Conservation (phyloP, 139 green algal genomes). For the Asterochloris sp. region DNA sequence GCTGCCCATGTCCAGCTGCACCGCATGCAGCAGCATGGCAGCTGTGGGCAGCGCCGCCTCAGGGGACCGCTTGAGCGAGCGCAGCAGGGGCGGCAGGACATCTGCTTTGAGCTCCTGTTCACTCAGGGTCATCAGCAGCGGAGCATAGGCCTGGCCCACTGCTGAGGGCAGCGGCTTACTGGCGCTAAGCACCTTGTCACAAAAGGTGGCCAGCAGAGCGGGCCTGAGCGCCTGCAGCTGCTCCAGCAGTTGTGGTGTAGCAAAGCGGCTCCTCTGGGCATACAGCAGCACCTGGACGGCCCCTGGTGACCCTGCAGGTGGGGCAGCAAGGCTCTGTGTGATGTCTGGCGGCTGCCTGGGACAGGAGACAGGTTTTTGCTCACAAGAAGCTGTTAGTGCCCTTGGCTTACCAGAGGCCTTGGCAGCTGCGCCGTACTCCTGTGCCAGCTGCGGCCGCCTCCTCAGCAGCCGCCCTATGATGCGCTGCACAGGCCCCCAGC, state of each 20-base stretch:
- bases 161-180: slow-evolving; percentile 20
- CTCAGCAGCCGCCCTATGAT: not conserved
- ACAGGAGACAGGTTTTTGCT: not conserved
- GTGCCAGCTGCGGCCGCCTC: not conserved
- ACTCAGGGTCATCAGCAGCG: slow-evolving; percentile 40
- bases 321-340: not conserved
- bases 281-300: slow-evolving; percentile 28
- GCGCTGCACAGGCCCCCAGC: not conserved
- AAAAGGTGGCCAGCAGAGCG: slow-evolving; percentile 4
- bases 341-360: too few relatives aligned
- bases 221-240: not conserved
- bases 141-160: slow-evolving; percentile 32
- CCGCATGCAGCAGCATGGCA: slow-evolving; percentile 20
- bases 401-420: not conserved
- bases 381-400: not conserved
- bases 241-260: not conserved
- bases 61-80: slow-evolving; percentile 64
- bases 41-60: slow-evolving; percentile 56
- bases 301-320: slow-evolving; percentile 25
- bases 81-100: slow-evolving; percentile 55
- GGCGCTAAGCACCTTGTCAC: slow-evolving; percentile 32
- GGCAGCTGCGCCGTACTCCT: not conserved
- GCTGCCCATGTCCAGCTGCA: slow-evolving; percentile 45
- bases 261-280: not conserved
- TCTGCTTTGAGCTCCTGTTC: slow-evolving; percentile 41